Conservation (phyloP, 1,284 basidiomycete genomes). For the Afroboletus lepidellus region DNA sequence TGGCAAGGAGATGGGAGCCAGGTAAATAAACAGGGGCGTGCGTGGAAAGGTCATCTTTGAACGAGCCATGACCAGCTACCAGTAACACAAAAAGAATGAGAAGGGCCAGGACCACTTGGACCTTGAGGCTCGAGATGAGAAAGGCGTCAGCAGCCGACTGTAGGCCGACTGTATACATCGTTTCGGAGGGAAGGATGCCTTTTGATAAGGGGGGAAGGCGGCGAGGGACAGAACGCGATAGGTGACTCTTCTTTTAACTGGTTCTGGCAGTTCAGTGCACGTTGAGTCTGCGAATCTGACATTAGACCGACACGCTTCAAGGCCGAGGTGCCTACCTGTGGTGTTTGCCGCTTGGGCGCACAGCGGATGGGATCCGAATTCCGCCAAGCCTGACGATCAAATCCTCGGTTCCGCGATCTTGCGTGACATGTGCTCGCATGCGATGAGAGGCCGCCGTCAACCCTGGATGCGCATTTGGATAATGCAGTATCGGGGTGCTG, state of each 20-base stretch:
- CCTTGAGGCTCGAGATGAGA: slow-evolving; percentile 52
- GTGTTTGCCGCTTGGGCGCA: slow-evolving; percentile 9
- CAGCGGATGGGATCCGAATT: slow-evolving; percentile 17
- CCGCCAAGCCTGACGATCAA: slow-evolving; percentile 22
- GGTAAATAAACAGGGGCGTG: slow-evolving; percentile 54
- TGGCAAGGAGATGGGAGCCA: slow-evolving; percentile 51
- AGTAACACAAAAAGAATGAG: slow-evolving; percentile 53
- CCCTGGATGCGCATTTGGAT: slow-evolving; percentile 11
- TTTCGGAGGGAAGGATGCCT: slow-evolving; percentile 10
- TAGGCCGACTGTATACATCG: slow-evolving; percentile 56
- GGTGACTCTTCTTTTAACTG: slow-evolving; percentile 27
- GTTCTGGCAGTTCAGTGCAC: slow-evolving; percentile 16
- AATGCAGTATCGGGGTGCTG: slow-evolving; percentile 10
- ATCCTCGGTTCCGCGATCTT: slow-evolving; percentile 30
- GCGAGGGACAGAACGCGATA: slow-evolving; percentile 24
- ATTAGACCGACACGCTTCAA: slow-evolving; percentile 28
- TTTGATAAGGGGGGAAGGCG: slow-evolving; percentile 26
- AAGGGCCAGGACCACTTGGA: slow-evolving; percentile 54
- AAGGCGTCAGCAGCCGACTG: slow-evolving; percentile 57
- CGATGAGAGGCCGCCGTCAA: slow-evolving; percentile 10
- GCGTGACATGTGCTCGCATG: slow-evolving; percentile 25
- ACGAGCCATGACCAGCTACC: slow-evolving; percentile 39
- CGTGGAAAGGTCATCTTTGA: slow-evolving; percentile 41
- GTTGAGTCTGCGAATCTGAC: slow-evolving; percentile 28
- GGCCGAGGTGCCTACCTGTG: slow-evolving; percentile 20